Evolutionary conservation across 2,329 filamentous ascomycete species (phyloP).

Genomic region (Raffaelea arxii): DNA sequence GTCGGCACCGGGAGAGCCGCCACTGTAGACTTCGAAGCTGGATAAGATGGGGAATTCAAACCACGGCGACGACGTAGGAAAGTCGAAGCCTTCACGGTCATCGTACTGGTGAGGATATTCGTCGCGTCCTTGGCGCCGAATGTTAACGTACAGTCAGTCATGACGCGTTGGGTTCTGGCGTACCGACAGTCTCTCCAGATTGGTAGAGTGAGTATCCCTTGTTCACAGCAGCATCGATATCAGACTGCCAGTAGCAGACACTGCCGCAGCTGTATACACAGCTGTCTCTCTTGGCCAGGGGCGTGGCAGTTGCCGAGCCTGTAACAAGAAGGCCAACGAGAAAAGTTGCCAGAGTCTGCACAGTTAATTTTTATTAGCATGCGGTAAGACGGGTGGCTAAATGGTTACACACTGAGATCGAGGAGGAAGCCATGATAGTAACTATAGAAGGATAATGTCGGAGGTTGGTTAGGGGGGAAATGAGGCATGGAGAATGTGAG

Average conservation of each 20-base stretch:
- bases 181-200: constrained; percentile 17
- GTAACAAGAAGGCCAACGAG: constrained; percentile 13
- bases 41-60: constrained; percentile 34
- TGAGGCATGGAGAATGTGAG: no score
- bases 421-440: no score
- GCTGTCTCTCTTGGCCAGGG: constrained; percentile 10
- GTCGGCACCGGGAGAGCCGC: constrained; percentile 51
- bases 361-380: no score
- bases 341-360: not conserved
- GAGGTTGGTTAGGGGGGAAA: no score
- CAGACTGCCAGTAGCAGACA: constrained; percentile 24
- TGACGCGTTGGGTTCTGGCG: not conserved
- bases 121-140: constrained; percentile 12
- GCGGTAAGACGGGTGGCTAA: no score
- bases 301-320: constrained; percentile 14
- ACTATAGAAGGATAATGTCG: no score
- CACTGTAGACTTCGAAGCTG: constrained; percentile 24
- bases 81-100: constrained; percentile 31
- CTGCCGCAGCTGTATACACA: constrained; percentile 27
- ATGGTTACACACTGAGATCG: no score
- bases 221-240: constrained; percentile 23
- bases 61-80: constrained; percentile 27
- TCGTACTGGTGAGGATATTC: constrained; percentile 34
- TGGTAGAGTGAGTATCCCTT: constrained; percentile 23
- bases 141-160: not conserved